Evolutionary conservation across 805 yeast genomes (phyloP).

Genomic region (Saccharomycopsis microspora): DNA sequence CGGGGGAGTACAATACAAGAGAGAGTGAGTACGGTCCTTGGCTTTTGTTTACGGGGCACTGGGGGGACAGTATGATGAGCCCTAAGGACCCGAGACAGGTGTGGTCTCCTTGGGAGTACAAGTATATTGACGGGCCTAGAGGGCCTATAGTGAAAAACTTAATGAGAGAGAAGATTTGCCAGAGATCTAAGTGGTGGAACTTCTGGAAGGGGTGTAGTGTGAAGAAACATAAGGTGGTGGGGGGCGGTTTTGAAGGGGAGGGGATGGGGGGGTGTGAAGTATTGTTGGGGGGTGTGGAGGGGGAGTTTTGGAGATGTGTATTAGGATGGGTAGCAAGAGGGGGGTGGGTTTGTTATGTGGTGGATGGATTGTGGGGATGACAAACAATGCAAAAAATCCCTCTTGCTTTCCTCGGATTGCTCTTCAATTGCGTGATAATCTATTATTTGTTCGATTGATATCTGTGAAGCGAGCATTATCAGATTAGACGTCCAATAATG

Average conservation of each 20-base stretch:
- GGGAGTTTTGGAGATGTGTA: constrained; percentile 31
- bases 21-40: constrained; percentile 54
- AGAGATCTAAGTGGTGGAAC: constrained; percentile 88
- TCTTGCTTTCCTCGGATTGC: too few relatives aligned
- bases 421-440: too few relatives aligned
- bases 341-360: constrained; percentile 45
- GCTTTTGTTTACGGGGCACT: constrained; percentile 71
- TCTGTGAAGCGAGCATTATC: too few relatives aligned
- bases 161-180: constrained; percentile 61
- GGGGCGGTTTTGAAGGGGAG: constrained; percentile 82
- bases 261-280: constrained; percentile 72
- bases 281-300: constrained; percentile 40
- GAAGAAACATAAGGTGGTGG: constrained; percentile 61
- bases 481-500: too few relatives aligned
- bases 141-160: constrained; percentile 83
- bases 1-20: constrained; percentile 30
- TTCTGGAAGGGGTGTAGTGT: constrained; percentile 75
- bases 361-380: constrained; percentile 39
- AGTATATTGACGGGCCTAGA: constrained; percentile 82
- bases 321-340: constrained; percentile 47
- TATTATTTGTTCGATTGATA: too few relatives aligned
- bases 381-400: too few relatives aligned
- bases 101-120: constrained; percentile 84
- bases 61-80: constrained; percentile 78
- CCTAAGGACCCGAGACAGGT: constrained; percentile 68